Base-by-base conservation (phyloP, 257 asterid genomes). In the Petrea volubilis region DNA sequence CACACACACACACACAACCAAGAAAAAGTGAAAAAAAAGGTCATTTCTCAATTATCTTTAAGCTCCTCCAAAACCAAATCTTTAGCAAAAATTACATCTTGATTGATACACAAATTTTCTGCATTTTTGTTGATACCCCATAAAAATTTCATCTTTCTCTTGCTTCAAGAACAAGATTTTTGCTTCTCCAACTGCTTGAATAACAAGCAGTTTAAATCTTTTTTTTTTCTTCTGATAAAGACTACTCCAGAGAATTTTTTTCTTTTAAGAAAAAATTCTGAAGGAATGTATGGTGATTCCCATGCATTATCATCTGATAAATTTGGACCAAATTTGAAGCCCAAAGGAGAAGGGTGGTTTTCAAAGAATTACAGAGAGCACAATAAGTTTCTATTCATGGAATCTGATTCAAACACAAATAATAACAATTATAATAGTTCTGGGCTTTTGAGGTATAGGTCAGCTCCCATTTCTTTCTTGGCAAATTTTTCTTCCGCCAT, bases 271-370 rank as follows among this genome's bases (percentile, higher is more conserved):
- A 69, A 80, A 70, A 73, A 61, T 70, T 43, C 8, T 2, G 5
- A 58, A 74, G 75, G 88, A 80, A 86, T 90, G 87, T 83, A 88
- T 86, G 91, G 90, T 68, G 86, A 86, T 86, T 82, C 95, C 78
- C 89, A 75, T 66, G 84, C 84, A 83, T 79, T 79, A 75, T 86
- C 74, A 41, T 51, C 85, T 47, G 80, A 78, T n/a, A n/a, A n/a
- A n/a, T n/a, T n/a, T n/a, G n/a, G n/a, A n/a, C n/a, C n/a, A n/a
- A n/a, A n/a, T 77, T 70, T 83, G 28, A 40, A 11, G 44, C 61
- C 75, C 80, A 85, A 85, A 83, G 81, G 73, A 23, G 29, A 75
- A 50, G 67, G 57, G 38, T n/a, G n/a, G n/a, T n/a, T n/a, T n/a
- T 67, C 63, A 1, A 34, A 60, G 8, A 15, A n/a, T 7, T 7